Evolutionary conservation across 2,329 filamentous ascomycete species (phyloP), one percentile per base, ranked within the genome.

Genomic region (Periconia digitata): DNA sequence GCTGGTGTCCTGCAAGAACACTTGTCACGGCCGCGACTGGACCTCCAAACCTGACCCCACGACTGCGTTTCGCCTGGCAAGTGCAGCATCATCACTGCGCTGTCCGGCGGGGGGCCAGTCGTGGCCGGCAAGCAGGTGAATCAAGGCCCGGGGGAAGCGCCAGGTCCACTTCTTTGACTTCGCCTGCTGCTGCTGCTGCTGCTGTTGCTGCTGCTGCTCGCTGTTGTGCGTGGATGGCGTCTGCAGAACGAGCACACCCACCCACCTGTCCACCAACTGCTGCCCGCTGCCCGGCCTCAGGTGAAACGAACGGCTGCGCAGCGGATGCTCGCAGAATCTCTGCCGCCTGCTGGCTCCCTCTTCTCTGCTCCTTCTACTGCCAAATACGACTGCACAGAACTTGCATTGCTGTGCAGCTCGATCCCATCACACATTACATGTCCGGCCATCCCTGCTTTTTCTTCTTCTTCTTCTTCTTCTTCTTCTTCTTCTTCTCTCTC

Each of bases 1-100:
- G n/a, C n/a, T n/a, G n/a, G n/a, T n/a, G n/a, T n/a, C 51, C 46
- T 54, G 58, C 59, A 61, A 54, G 47, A 58, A 60, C 58, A 61
- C 56, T 56, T 64, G 58, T 61, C 61, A 63, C 54, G 49, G 52
- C 58, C 44, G 37, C 47, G 41, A 53, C 56, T 24, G n/a, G n/a
- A 15, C 10, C 27, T 32, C n/a, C 27, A 32, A 32, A 32, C 27
- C 27, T 32, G 10, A 3, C 12, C 8, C 5, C 4, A 13, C 10
- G 27, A 32, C 27, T 32, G 10, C 27, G 27, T 32, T 32, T 32
- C 27, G 4, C n/a, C 27, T 32, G 12, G 24, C 27, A 32, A 32
- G n/a, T 3, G n/a, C 8, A 15, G 27, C 27, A 32, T 32, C n/a
- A 6, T 3, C 27, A 15, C 27, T 4, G 27, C 27, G 3, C 27